Evolutionary conservation across 805 yeast species (phyloP).

Genomic region (Nakazawaea wickerhamii): DNA sequence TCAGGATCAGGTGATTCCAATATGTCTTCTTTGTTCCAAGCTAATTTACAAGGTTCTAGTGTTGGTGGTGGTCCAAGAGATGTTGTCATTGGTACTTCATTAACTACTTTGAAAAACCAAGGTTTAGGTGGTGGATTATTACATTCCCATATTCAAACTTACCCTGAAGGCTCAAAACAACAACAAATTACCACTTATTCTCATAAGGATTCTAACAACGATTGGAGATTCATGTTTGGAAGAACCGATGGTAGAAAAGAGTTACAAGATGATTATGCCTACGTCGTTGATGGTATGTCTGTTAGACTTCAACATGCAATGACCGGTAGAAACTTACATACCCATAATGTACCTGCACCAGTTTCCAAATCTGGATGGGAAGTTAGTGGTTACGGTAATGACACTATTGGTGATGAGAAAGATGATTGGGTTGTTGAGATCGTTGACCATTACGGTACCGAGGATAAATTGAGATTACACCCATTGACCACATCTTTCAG

Average conservation of each 20-base stretch:
- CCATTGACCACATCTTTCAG: constrained; percentile 76
- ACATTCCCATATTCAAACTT: constrained; percentile 83
- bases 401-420: constrained; percentile 64
- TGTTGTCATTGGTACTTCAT: constrained; percentile 52
- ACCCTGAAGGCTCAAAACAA: constrained; percentile 92
- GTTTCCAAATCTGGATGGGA: constrained; percentile 63
- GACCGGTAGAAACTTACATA: constrained; percentile 74
- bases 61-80: constrained; percentile 64
- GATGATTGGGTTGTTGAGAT: constrained; percentile 92
- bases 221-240: constrained; percentile 66
- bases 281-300: constrained; percentile 55
- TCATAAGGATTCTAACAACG: constrained; percentile 82
- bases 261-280: constrained; percentile 26
- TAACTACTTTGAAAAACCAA: constrained; percentile 63
- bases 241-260: constrained; percentile 36
- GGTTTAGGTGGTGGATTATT: constrained; percentile 73
- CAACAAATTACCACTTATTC: constrained; percentile 94
- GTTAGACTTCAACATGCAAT: constrained; percentile 67
- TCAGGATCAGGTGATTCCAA: constrained; percentile 89
- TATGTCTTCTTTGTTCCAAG: constrained; percentile 86
- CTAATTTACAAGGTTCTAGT: constrained; percentile 66
- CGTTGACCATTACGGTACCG: constrained; percentile 53
- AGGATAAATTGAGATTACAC: constrained; percentile 49
- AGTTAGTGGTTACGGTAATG: constrained; percentile 82
- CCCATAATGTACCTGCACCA: constrained; percentile 78